Evolutionary conservation across 768 basidiomycete genomes (phyloP).

Genomic region (Hemileccinum rubropunctum): DNA sequence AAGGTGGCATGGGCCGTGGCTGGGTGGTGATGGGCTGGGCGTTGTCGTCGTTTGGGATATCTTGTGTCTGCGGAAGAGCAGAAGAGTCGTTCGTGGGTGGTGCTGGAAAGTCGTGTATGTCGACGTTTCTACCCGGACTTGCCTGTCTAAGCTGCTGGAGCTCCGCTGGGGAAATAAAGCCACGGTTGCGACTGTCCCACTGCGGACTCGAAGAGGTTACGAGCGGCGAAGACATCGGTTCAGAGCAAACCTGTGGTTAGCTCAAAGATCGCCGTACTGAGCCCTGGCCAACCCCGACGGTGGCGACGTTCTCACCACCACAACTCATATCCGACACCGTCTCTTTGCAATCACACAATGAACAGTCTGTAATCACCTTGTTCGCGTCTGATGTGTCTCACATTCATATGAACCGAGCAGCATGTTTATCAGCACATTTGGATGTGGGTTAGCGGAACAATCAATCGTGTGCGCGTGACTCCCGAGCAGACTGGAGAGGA

Average conservation of each 20-base stretch:
- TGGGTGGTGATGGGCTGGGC: conserved; percentile 17
- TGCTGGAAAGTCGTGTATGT: conserved; percentile 35
- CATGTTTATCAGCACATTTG: too few species aligned
- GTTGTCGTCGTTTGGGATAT: conserved; percentile 19
- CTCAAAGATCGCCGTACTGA: conserved; percentile 5
- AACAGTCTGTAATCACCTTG: too few species aligned
- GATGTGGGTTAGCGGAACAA: too few species aligned
- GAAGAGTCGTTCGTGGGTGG: conserved; percentile 20
- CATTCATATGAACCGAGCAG: too few species aligned
- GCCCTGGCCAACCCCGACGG: neutral
- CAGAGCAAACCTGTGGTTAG: neutral
- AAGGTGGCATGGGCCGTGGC: conserved; percentile 26
- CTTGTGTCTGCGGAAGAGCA: conserved; percentile 12
- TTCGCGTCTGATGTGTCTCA: too few species aligned
- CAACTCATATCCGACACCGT: neutral
- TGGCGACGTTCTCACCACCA: conserved; percentile 2
- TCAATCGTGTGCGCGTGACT: too few species aligned
- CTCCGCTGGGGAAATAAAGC: conserved; percentile 33
- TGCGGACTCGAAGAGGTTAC: conserved; percentile 31
- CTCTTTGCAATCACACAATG: too few species aligned
- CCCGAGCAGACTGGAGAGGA: too few species aligned
- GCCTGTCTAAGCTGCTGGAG: conserved; percentile 34
- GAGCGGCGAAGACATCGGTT: conserved; percentile 17
- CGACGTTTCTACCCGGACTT: conserved; percentile 27
- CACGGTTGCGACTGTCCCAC: conserved; percentile 35